Conservation (phyloP, 192 early-diverging fungal species). For the Coemansia umbellata region DNA sequence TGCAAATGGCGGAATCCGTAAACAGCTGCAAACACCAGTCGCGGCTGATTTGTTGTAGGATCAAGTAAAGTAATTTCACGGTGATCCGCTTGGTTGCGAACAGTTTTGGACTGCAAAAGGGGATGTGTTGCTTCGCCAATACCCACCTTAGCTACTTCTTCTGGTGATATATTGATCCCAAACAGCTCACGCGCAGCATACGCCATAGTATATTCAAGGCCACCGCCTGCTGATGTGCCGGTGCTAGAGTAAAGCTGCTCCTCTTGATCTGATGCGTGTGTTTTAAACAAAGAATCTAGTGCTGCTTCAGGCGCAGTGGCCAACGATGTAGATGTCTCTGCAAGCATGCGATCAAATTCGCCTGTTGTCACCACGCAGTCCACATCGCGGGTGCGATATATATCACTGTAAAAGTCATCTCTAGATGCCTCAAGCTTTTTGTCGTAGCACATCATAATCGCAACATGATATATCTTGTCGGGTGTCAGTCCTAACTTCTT, state of each 20-base stretch:
- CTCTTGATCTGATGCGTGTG: conserved; percentile 12
- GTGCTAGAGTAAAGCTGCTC: conserved; percentile 56
- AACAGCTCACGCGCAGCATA: conserved; percentile 80
- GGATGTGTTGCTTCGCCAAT: conserved; percentile 40
- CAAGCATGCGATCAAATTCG: conserved; percentile 86
- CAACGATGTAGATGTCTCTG: conserved; percentile 59
- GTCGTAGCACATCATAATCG: conserved; percentile 98
- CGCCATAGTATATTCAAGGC: conserved; percentile 81
- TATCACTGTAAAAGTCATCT: conserved; percentile 81
- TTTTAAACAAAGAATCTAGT: conserved; percentile 56
- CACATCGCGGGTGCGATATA: conserved; percentile 83
- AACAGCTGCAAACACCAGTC: conserved; percentile 77
- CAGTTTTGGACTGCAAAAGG: conserved; percentile 60
- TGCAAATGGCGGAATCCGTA: conserved; percentile 99
- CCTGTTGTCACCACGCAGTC: conserved; percentile 95
- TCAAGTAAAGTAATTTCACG: conserved; percentile 61
- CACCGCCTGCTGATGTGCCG: conserved; percentile 89
- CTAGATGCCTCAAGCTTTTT: conserved; percentile 98
- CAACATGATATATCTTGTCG: conserved; percentile 85
- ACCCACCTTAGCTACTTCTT: conserved; percentile 46
- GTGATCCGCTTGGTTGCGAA: conserved; percentile 77
- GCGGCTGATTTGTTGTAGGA: conserved; percentile 48
- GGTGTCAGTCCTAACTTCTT: conserved; percentile 59
- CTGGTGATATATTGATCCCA: conserved; percentile 58
- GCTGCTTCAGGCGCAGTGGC: conserved; percentile 49